These are phyloP conservation scores for Reutealis trisperma DNA, from an alignment of 345 rosid genomes.

Conservation along the genomic window DNA sequence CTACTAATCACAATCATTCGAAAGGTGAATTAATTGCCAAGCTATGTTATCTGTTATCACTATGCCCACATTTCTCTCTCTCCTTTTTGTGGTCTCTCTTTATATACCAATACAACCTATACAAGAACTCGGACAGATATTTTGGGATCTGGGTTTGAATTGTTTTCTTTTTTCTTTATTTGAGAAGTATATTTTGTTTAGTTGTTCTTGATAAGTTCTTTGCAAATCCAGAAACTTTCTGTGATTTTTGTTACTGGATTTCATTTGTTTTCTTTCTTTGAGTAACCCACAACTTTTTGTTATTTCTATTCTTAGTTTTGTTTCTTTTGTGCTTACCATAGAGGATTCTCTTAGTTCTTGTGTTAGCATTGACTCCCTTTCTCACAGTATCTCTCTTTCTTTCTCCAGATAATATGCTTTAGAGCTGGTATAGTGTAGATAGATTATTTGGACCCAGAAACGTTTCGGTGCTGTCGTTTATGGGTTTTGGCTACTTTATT, in stretches of 20 bases:
- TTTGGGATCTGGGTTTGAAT: slow-evolving; percentile 27
- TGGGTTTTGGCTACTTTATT: slow-evolving; percentile 24
- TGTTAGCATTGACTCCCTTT: neutral
- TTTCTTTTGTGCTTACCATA: neutral
- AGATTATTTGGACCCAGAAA: slow-evolving; percentile 7
- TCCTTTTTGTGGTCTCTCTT: neutral
- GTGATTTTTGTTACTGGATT: neutral
- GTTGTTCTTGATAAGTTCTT: neutral
- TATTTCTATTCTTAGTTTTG: neutral
- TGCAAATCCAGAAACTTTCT: slow-evolving; percentile 6
- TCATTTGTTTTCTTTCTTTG: neutral
- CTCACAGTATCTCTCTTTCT: neutral
- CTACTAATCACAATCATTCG: slow-evolving; percentile 13
- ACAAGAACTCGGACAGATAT: neutral
- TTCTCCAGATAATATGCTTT: neutral
- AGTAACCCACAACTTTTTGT: neutral
- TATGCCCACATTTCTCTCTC: neutral
- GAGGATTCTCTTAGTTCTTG: neutral
- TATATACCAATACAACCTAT: neutral
- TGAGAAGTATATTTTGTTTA: neutral
- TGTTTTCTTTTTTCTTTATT: neutral
- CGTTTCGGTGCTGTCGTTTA: slow-evolving; percentile 24
- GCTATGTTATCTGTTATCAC: neutral
- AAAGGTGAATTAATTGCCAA: neutral
- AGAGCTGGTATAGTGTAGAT: neutral